A percentile compares a stretch with the other conserved stretches of the same genome.
Evolutionary conservation across 345 rosid species (phyloP).

Genomic region (Mercurialis annua): DNA sequence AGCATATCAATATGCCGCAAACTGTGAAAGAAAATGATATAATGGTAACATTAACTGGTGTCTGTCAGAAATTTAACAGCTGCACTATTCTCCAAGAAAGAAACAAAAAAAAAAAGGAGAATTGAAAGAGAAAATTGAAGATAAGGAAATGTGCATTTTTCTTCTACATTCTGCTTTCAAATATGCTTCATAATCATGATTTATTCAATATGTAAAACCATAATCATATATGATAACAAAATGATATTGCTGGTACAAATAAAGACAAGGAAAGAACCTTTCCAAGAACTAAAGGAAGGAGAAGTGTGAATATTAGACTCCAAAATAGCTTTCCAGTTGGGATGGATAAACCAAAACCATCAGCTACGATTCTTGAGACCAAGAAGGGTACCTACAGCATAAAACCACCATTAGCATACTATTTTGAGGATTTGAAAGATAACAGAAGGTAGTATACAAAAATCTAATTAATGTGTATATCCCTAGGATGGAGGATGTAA

Average conservation of each 20-base stretch:
- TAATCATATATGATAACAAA: not conserved
- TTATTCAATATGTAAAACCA: not conserved
- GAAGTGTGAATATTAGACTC: constrained; percentile 29
- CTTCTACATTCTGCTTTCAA: not conserved
- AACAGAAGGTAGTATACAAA: not conserved
- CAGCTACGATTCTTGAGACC: constrained; percentile 13
- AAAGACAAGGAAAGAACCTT: constrained; percentile 19
- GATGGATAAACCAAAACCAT: constrained; percentile 28
- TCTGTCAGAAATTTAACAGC: not conserved
- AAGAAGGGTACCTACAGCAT: constrained; percentile 6
- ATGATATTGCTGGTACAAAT: not conserved
- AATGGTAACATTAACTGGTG: not conserved
- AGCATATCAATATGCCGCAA: constrained; percentile 8
- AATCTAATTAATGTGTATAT: not conserved
- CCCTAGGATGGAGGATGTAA: not conserved
- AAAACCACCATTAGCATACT: not conserved
- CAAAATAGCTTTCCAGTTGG: constrained; percentile 28
- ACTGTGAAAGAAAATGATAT: constrained; percentile 1
- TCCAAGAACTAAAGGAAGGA: constrained; percentile 7
- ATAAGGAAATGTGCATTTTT: not conserved
- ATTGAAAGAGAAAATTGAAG: not conserved
- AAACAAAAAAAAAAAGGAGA: not conserved
- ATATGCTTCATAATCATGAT: not conserved
- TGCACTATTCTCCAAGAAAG: not conserved
- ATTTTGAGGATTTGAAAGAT: not conserved